These are phyloP conservation scores for Candida oleophila DNA, from an alignment of 805 yeast species.

Conservation along the genomic window DNA sequence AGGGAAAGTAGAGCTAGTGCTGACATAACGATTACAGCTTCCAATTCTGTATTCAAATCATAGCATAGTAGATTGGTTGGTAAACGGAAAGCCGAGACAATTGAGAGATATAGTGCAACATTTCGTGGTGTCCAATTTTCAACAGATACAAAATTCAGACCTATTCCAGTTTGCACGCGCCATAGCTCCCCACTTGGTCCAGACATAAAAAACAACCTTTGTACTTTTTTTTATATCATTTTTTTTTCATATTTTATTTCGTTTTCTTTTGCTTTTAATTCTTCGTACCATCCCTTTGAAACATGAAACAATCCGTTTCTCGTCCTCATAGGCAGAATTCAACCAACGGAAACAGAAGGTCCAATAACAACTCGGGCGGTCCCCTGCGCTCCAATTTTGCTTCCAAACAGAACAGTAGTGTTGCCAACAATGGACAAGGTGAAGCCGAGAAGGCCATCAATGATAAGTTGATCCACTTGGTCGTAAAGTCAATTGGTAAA, in stretches of 20 bases:
- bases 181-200: too few relatives aligned
- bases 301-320: conserved; percentile 2
- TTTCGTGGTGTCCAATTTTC: too few relatives aligned
- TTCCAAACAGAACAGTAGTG: conserved; percentile 5
- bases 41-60: neutral
- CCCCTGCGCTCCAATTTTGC: conserved; percentile 13
- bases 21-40: neutral
- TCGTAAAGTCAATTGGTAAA: conserved; percentile 58
- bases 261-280: too few relatives aligned
- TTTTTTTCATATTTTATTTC: neutral
- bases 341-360: conserved; percentile 1
- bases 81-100: neutral
- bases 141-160: too few relatives aligned
- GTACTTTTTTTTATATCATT: too few relatives aligned
- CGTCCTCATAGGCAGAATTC: conserved; percentile 7
- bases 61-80: neutral
- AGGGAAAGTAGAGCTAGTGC: neutral
- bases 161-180: too few relatives aligned
- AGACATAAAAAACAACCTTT: too few relatives aligned
- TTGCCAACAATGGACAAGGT: conserved; percentile 1
- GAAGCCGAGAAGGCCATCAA: conserved; percentile 17
- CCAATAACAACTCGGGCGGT: neutral
- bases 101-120: neutral
- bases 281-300: too few relatives aligned
- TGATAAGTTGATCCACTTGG: conserved; percentile 55